phyloP scores from a whole-genome alignment of 192 early-diverging fungal genomes.

The Thamnidium elegans region DNA sequence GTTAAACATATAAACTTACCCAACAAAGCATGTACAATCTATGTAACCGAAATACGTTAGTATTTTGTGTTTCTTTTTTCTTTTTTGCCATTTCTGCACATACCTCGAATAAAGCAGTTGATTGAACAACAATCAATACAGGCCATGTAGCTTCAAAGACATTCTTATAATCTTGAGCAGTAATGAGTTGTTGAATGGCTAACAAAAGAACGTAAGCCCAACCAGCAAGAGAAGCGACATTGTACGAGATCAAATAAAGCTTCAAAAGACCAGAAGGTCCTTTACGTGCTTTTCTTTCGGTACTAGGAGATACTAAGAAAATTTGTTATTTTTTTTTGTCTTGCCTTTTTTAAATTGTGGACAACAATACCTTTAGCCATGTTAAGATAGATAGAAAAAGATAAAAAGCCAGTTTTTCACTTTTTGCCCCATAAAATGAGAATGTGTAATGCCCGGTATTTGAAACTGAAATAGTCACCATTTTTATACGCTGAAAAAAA shows the following conservation, averaged over 20 bases:
- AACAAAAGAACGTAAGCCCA: conserved; percentile 75
- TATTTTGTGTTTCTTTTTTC: not conserved
- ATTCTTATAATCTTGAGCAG: conserved; percentile 52
- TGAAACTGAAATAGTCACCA: too few relatives aligned
- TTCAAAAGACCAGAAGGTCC: conserved; percentile 30
- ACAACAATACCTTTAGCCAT: too few relatives aligned
- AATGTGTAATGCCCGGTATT: too few relatives aligned
- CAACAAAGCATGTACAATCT: conserved; percentile 40
- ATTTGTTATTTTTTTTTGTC: too few relatives aligned
- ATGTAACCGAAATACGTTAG: not conserved
- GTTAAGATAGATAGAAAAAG: too few relatives aligned
- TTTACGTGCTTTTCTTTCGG: not conserved
- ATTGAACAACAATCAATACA: conserved; percentile 72
- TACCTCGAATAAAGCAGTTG: conserved; percentile 81
- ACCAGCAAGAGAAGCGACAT: conserved; percentile 73
- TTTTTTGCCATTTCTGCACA: conserved; percentile 11
- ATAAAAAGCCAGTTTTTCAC: too few relatives aligned
- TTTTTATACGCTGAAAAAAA: too few relatives aligned
- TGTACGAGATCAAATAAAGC: conserved; percentile 83
- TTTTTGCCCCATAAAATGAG: too few relatives aligned
- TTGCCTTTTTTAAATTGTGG: too few relatives aligned
- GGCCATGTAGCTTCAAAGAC: conserved; percentile 66
- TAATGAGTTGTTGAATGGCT: conserved; percentile 50
- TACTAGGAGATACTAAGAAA: too few relatives aligned
- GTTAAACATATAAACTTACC: conserved; percentile 18